A percentile compares a stretch with the other conserved stretches of the same genome.
phyloP scores from a whole-genome alignment of 495 filamentous ascomycete genomes.

The Penicillium bovifimosum region DNA sequence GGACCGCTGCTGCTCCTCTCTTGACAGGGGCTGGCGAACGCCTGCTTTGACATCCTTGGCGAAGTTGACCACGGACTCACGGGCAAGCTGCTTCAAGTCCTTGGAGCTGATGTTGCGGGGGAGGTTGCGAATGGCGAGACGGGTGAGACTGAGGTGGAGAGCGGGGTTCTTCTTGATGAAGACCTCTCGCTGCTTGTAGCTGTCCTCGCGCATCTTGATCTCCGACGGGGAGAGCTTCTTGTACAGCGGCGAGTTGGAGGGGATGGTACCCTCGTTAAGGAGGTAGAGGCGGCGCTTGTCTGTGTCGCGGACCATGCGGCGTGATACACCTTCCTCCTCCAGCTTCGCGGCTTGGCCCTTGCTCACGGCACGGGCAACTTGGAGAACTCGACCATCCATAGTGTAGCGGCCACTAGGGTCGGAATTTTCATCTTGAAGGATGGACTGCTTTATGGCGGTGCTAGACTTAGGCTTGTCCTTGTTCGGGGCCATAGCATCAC shows the following conservation, averaged over 20 bases:
- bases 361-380: conserved; percentile 77
- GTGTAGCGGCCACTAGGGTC: conserved; percentile 82
- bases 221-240: conserved; percentile 72
- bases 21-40: conserved; percentile 67
- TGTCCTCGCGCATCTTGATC: conserved; percentile 80
- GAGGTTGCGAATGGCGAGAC: conserved; percentile 90
- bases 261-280: conserved; percentile 77
- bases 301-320: conserved; percentile 63
- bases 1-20: conserved; percentile 76
- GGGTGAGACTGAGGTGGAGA: conserved; percentile 83
- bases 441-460: conserved; percentile 56
- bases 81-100: conserved; percentile 83
- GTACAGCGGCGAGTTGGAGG: conserved; percentile 65
- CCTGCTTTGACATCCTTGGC: conserved; percentile 80
- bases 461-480: conserved; percentile 39
- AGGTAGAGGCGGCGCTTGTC: conserved; percentile 94
- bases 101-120: conserved; percentile 80
- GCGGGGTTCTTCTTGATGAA: conserved; percentile 86
- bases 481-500: conserved; percentile 30
- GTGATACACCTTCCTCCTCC: conserved; percentile 57
- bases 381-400: conserved; percentile 79
- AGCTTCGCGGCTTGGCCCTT: conserved; percentile 71
- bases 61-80: conserved; percentile 87
- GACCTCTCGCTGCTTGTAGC: conserved; percentile 78
- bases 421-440: conserved; percentile 73